These are phyloP conservation scores for Microbotryum scabiosae DNA, from an alignment of 1,284 basidiomycete species.

Conservation along the genomic window DNA sequence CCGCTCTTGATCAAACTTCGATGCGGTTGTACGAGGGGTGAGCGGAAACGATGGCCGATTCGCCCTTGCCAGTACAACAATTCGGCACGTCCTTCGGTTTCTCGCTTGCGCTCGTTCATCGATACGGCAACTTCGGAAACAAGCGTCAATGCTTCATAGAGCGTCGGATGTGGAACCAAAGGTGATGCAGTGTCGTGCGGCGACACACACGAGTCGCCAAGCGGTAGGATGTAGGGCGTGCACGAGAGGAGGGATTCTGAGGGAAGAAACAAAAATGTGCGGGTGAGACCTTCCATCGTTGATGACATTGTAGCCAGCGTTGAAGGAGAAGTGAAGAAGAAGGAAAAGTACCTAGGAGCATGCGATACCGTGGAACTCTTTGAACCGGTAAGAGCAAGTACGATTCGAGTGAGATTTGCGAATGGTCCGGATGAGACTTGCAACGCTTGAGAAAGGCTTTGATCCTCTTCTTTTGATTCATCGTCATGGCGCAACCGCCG, in stretches of 20 bases:
- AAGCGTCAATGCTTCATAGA: constrained; percentile 73
- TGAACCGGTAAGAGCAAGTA: constrained; percentile 93
- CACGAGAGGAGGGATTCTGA: constrained; percentile 69
- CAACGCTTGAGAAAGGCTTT: constrained; percentile 65
- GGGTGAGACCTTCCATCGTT: no score
- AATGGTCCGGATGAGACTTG: constrained; percentile 60
- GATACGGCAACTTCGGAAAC: constrained; percentile 78
- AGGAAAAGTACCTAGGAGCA: constrained; percentile 46
- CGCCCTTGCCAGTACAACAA: constrained; percentile 69
- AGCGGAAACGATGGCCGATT: constrained; percentile 83
- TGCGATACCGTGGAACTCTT: constrained; percentile 86
- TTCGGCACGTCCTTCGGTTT: constrained; percentile 77
- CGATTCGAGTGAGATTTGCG: constrained; percentile 91
- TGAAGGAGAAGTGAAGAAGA: background rate
- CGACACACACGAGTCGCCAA: constrained; percentile 7
- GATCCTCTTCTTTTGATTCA: constrained; percentile 75
- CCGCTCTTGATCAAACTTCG: constrained; percentile 52
- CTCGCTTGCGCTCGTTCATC: constrained; percentile 95
- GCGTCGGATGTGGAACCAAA: constrained; percentile 43
- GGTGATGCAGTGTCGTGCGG: background rate
- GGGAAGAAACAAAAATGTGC: background rate
- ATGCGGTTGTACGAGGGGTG: constrained; percentile 95
- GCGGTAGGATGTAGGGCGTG: constrained; percentile 48
- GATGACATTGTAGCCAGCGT: no score
- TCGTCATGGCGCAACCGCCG: constrained; percentile 13